phyloP scores from a whole-genome alignment of 352 stramenopile species.

The Halophytophthora polymorphica region DNA sequence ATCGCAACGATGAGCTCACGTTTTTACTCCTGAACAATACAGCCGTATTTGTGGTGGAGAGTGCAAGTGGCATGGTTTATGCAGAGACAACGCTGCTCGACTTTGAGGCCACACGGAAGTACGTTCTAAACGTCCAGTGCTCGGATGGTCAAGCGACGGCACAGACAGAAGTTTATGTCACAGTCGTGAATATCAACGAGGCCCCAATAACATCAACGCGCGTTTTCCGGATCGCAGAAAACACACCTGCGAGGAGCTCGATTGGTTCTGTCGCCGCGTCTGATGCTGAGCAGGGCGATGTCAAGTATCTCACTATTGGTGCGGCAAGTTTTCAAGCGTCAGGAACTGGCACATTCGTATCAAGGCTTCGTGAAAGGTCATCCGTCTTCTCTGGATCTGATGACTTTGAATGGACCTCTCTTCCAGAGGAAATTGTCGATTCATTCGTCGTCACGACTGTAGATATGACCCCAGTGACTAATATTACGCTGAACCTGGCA shows the following conservation, averaged over 20 bases:
- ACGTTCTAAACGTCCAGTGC: conserved; percentile 28
- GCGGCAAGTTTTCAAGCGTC: neutral
- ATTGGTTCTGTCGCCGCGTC: conserved; percentile 11
- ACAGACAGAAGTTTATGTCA: conserved; percentile 14
- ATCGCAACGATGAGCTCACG: conserved; percentile 29
- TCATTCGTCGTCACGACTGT: conserved; percentile 15
- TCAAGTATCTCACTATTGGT: conserved; percentile 16
- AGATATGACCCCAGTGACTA: conserved; percentile 4
- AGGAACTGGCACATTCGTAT: neutral
- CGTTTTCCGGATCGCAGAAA: conserved; percentile 33
- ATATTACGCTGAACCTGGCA: conserved; percentile 12
- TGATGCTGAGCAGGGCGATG: conserved; percentile 20
- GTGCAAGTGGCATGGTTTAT: conserved; percentile 40
- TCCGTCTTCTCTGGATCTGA: conserved; percentile 15
- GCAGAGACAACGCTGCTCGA: conserved; percentile 35
- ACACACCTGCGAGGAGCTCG: conserved; percentile 10
- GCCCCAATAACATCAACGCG: conserved; percentile 24
- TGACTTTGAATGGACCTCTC: conserved; percentile 16
- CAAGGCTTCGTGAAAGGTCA: conserved; percentile 6
- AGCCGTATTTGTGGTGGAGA: conserved; percentile 28
- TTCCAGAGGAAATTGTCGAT: conserved; percentile 7
- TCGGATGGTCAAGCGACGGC: conserved; percentile 30
- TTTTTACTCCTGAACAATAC: conserved; percentile 28
- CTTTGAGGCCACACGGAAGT: conserved; percentile 38
- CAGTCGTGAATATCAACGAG: conserved; percentile 54